Base-by-base conservation (phyloP, 1,284 basidiomycete species). In the Sporisorium scitamineum region DNA sequence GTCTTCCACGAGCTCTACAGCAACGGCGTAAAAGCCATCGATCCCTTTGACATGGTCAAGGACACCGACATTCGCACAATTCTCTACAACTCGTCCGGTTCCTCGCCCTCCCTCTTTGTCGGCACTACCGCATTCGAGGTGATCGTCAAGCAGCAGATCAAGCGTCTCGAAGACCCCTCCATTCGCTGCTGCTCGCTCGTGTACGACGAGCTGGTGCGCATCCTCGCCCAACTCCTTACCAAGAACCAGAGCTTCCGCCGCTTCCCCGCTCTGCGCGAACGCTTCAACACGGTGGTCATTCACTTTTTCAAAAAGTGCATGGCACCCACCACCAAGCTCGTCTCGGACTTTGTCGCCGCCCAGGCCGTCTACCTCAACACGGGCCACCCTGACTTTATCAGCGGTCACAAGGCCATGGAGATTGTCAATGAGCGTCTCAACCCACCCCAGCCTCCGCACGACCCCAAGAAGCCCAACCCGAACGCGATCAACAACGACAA, bases 1-100 rank as follows among this genome's bases (percentile, higher is more conserved):
- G 98, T 99, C 86, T 99, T 99, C 90, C 95, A 98, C 86, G 97
- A 99, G 80, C 91, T 99, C 54, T 99, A 99, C 84, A 96, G 96
- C 14, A 90, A 92, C 58, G 96, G 96, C 1, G 90, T 99, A 13
- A 89, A 91, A 70, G 92, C 91, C 11, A 94, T 99, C 83, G 94
- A 98, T 81, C 92, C 96, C 0, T 94, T 94, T 24, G 89, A 91
- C 57, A 95, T 96, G 85, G 89, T 99, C 65, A 94, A 95, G 62
- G 91, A 93, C 70, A 92, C 94, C 82, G 97, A 99, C 86, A 98
- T 99, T 85, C 91, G 96, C 41, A 99, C 97, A 3, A 97, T 96
- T 14, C 98, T 99, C 78, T 91, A 97, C 51, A 99, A 99, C 86
- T 97, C 95, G 26, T 97, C 96, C 4, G 97, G 97, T 27, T 97